Evolutionary conservation across 345 rosid genomes (phyloP), one percentile per base, ranked within the genome.

Genomic region (Heritiera fomes): DNA sequence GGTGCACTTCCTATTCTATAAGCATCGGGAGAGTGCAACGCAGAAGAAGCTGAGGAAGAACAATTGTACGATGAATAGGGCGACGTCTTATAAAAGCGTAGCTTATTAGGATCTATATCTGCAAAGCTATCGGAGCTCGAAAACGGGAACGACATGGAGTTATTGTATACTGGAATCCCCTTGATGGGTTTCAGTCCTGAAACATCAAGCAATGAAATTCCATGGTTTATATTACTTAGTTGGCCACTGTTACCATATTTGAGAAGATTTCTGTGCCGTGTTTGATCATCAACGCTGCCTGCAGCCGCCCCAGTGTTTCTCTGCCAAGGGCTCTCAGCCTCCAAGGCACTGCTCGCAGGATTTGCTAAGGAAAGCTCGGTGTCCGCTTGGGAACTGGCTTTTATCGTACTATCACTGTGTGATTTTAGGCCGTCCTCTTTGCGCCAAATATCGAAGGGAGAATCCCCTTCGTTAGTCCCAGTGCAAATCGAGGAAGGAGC

Each of bases 131-230:
- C 32, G 13, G 76, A 70, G 38, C 71, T 62, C 50, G 77, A 20
- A 58, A 77, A 73, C 4, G 81, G 81, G 30, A 76, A 77, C 46
- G 62, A 72, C 66, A 13, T 43, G 9, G 61, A 52, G 75, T 72
- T 81, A 49, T 15, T 83, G 81, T 80, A 83, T 59, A 87, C 82
- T 3, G 92, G 90, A 76, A 88, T 84, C 23, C 92, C 92, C 71
- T 81, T 85, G 62, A 87, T 86, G 52, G 90, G 89, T 75, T 70
- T 78, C 64, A 43, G 15, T 6, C 84, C 85, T 20, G 86, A 67
- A 32, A 77, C 65, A 53, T 80, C 91, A 56, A 83, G 77, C 45
- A 67, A 47, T 38, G 83, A 82, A 63, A 83, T 75, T 70, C 83
- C 90, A 53, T 75, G 83, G 60, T 81, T 77, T 63, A 75, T 40